Evolutionary conservation across 23 red algal species (phyloP), one percentile per base, ranked within the genome.

Genomic region (Cyanidioschyzon merolae): DNA sequence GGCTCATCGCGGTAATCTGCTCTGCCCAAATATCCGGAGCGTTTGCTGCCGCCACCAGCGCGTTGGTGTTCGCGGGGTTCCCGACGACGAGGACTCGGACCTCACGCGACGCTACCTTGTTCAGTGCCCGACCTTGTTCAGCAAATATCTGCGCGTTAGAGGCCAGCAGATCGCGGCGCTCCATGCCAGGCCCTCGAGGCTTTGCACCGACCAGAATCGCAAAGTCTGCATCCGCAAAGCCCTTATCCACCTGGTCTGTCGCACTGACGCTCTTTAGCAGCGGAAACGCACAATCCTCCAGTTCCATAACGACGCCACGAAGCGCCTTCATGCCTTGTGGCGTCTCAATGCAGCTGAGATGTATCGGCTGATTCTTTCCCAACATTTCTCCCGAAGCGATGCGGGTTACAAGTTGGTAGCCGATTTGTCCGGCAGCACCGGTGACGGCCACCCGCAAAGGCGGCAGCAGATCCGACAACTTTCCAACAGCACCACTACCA

Each of bases 381-480:
- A 96, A 67, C 88, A 96, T 90, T 78, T 96, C 92, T 2, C 92
- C 92, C 57, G 82, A 85, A 0, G 92, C 92, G 40, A 96, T 88
- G 35, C 92, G 85, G 79, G 88, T 90, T 51, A 96, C 63, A 59
- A 91, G 86, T 32, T 84, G 80, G 80, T 96, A 96, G n/a, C 88
- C 92, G 75, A 96, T 96, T 82, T 90, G 87, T 26, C 92, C 92
- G 1, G 92, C 92, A 40, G 92, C 92, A 39, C 92, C 92, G n/a
- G 92, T 96, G 67, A 96, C 92, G 25, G 92, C 83, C 25, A 96
- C 88, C 39, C 83, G 86, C 80, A 96, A 58, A 16, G 81, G 59
- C 12, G 78, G 78, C 27, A 81, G 41, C 78, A 67, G 37, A 67
- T 81, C 54, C 34, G 29, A 7, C 29, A 27, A 54, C 45, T 54